A percentile compares a stretch with the other conserved stretches of the same genome.
Evolutionary conservation across 2,329 filamentous ascomycete species (phyloP).

Genomic region (Penicillium sp.): DNA sequence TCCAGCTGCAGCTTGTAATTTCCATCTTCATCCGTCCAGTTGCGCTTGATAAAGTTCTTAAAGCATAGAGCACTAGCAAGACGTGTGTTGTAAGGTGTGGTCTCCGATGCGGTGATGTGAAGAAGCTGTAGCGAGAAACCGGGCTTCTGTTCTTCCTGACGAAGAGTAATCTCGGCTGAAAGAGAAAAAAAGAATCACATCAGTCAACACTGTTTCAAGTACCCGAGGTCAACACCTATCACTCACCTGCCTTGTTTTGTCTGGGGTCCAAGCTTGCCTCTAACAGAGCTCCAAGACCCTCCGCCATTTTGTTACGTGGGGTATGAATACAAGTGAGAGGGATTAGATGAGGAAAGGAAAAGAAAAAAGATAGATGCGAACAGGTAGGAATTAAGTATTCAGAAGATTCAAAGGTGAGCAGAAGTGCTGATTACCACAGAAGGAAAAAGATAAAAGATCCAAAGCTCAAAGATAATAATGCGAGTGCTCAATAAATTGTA

Average conservation of each 20-base stretch:
- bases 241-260: constrained; percentile 82
- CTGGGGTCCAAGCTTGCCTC: constrained; percentile 84
- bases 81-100: constrained; percentile 71
- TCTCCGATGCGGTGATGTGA: constrained; percentile 78
- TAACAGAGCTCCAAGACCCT: constrained; percentile 65
- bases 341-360: constrained; percentile 6
- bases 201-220: background rate
- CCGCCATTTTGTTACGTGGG: constrained; percentile 52
- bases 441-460: constrained; percentile 7
- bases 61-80: constrained; percentile 89
- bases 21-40: constrained; percentile 95
- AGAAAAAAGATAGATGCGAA: background rate
- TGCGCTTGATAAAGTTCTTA: constrained; percentile 95
- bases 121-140: constrained; percentile 86
- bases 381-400: background rate
- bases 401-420: background rate
- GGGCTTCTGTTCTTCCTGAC: constrained; percentile 74
- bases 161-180: constrained; percentile 76
- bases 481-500: constrained; percentile 21
- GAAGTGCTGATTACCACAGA: constrained; percentile 1
- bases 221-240: background rate
- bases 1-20: constrained; percentile 80
- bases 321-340: constrained; percentile 21
- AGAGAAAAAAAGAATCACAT: background rate
- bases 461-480: constrained; percentile 20